Base-by-base conservation (phyloP, 106 monocot genomes). In the Phalaenopsis equestris region DNA sequence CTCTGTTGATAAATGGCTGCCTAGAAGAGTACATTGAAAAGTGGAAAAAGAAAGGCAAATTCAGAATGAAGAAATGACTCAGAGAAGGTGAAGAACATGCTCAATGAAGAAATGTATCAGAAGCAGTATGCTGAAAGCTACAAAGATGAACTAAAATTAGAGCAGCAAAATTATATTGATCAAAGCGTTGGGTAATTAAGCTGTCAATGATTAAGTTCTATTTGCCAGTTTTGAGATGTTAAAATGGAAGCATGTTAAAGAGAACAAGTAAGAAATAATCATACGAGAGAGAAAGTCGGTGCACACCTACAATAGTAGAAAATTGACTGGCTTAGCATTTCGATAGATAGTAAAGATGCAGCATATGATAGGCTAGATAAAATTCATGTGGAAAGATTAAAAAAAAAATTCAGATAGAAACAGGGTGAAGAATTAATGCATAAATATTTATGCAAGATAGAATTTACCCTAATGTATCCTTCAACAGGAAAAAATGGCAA, bases 1-100 rank as follows among this genome's bases (percentile, higher is more conserved):
- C 94, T 97, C 64, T 94, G 97, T 73, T 97, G 97, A 83, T 97
- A 97, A 78, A 97, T 89, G 30, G 97, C 88, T 77, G 97, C 97
- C 97, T 97, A 55, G 9, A 4, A 73, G 24, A 73, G 39, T 42
- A 73, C 39, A 17, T 55, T 38, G 36, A 77, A 83, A 41, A 75
- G 9, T 18, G 64, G 19, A 5, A 5, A 19, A 58, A 58, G 12
- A 67, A 36, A 67, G 23, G 67, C 36, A 9, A 57, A 67, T 67
- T 30, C 19, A 67, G 12, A 67, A 67, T 5, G 36, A 67, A 67
- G 36, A 24, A 30, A 37, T 2, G 30, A 16, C 57, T 14, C 67
- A 6, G 30, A 30, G 30, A 30, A 30, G 30, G 30, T 30, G 30
- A 30, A 30, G 30, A 30, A 30, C 30, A 30, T 30, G 48, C 48